Conservation (phyloP, 1,284 basidiomycete genomes). For the Rhodotorula glutinis region DNA sequence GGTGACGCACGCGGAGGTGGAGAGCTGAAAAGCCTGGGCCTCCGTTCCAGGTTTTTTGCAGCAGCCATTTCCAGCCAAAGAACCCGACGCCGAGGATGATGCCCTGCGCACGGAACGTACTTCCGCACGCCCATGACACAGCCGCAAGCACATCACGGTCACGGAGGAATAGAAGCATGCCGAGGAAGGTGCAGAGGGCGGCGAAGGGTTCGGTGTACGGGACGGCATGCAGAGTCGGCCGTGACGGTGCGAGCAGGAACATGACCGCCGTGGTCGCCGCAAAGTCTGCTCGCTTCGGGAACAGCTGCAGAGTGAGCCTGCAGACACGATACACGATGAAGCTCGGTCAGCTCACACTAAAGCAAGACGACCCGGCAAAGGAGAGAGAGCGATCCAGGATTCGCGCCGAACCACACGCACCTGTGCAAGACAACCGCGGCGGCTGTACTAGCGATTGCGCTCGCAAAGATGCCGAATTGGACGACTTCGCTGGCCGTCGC, state of each 20-base stretch:
- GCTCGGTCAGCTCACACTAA: too few species aligned
- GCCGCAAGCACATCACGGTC: slow-evolving; percentile 58
- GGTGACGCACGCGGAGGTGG: neutral
- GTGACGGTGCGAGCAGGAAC: slow-evolving; percentile 76
- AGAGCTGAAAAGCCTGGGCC: neutral
- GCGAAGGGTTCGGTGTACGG: slow-evolving; percentile 83
- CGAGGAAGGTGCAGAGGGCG: slow-evolving; percentile 71
- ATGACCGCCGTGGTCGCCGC: slow-evolving; percentile 64
- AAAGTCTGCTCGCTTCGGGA: slow-evolving; percentile 47
- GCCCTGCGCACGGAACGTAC: slow-evolving; percentile 76
- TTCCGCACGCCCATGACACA: slow-evolving; percentile 63
- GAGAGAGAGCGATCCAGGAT: too few species aligned
- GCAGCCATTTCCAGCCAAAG: slow-evolving; percentile 61
- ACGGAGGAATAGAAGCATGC: slow-evolving; percentile 51
- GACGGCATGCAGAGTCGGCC: slow-evolving; percentile 65
- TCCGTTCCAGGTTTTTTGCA: slow-evolving; percentile 11
- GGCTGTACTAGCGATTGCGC: slow-evolving; percentile 42
- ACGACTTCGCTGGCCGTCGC: slow-evolving; percentile 45
- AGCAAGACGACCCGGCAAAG: too few species aligned
- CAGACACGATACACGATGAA: too few species aligned
- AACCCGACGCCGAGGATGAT: slow-evolving; percentile 66
- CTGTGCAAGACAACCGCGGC: slow-evolving; percentile 62
- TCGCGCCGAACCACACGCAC: slow-evolving; percentile 39
- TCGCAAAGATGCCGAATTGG: slow-evolving; percentile 42
- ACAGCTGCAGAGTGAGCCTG: slow-evolving; percentile 53